Conservation (phyloP, 768 basidiomycete genomes). For the Leccinum boreale region DNA sequence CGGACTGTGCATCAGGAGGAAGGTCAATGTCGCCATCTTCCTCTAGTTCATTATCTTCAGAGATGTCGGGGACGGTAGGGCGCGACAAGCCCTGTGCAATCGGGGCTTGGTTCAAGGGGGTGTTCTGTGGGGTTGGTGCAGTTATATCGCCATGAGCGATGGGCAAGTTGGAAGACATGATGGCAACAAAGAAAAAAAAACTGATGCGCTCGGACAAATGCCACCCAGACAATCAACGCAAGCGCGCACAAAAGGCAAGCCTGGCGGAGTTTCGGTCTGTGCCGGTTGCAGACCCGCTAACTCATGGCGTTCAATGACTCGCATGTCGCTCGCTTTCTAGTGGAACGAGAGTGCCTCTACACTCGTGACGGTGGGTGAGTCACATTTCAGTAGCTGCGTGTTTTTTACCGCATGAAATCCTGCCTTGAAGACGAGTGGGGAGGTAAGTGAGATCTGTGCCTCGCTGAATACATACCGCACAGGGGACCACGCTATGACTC, state of each 20-base stretch:
- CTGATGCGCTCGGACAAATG: conserved; percentile 16
- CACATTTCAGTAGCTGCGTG: neutral
- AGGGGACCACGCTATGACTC: neutral
- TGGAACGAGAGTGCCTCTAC: neutral
- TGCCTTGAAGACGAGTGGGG: neutral
- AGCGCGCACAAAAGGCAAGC: conserved; percentile 20
- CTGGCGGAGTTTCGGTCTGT: conserved; percentile 36
- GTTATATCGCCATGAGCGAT: conserved; percentile 60
- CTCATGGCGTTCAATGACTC: neutral
- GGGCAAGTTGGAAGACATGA: conserved; percentile 69
- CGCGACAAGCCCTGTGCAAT: conserved; percentile 77
- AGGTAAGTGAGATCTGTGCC: neutral
- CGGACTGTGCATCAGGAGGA: conserved; percentile 48
- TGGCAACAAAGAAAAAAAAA: conserved; percentile 24
- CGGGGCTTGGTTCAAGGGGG: conserved; percentile 79
- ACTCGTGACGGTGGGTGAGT: neutral
- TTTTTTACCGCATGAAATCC: neutral
- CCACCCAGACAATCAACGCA: conserved; percentile 23
- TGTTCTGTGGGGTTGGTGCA: conserved; percentile 95
- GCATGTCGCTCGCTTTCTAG: neutral
- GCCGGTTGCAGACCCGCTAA: conserved; percentile 15
- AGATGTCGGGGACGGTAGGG: conserved; percentile 85
- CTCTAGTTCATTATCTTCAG: conserved; percentile 74
- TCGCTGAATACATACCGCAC: neutral
- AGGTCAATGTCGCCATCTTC: conserved; percentile 52